Conservation (phyloP, 352 stramenopile species). For the Pythium sukuiense region DNA sequence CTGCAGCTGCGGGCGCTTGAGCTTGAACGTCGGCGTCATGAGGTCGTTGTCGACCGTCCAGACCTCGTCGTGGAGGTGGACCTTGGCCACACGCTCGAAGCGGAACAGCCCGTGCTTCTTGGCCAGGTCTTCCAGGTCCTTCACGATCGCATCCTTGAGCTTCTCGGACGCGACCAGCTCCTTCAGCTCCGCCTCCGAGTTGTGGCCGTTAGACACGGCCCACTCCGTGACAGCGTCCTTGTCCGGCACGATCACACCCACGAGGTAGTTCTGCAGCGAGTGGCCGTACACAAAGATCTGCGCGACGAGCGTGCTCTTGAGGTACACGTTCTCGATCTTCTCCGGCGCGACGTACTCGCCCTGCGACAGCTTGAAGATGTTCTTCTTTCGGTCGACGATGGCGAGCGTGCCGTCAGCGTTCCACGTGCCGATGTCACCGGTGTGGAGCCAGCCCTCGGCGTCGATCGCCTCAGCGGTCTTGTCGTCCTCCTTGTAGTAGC, state of each 20-base stretch:
- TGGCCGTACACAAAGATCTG: constrained; percentile 95
- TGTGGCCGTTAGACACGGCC: constrained; percentile 45
- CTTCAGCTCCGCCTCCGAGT: constrained; percentile 16
- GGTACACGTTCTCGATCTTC: constrained; percentile 95
- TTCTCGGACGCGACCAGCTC: constrained; percentile 31
- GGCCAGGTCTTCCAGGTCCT: constrained; percentile 51
- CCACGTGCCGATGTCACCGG: constrained; percentile 92
- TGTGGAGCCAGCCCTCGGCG: constrained; percentile 93
- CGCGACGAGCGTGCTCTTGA: constrained; percentile 87
- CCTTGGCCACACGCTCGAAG: constrained; percentile 92
- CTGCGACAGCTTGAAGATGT: constrained; percentile 88
- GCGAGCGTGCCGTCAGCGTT: constrained; percentile 88
- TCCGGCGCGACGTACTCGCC: constrained; percentile 94
- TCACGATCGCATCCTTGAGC: constrained; percentile 38
- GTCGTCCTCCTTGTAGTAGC: constrained; percentile 93
- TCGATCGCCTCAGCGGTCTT: constrained; percentile 91
- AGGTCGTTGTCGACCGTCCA: constrained; percentile 94
- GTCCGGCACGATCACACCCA: constrained; percentile 90
- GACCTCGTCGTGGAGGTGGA: constrained; percentile 51
- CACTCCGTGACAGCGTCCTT: constrained; percentile 39
- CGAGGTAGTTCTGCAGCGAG: constrained; percentile 89
- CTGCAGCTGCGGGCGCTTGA: constrained; percentile 84
- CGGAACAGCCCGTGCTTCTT: constrained; percentile 72
- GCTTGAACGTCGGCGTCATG: constrained; percentile 96
- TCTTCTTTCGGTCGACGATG: constrained; percentile 89